phyloP scores from a whole-genome alignment of 345 rosid species.

The Leavenworthia alabamica region DNA sequence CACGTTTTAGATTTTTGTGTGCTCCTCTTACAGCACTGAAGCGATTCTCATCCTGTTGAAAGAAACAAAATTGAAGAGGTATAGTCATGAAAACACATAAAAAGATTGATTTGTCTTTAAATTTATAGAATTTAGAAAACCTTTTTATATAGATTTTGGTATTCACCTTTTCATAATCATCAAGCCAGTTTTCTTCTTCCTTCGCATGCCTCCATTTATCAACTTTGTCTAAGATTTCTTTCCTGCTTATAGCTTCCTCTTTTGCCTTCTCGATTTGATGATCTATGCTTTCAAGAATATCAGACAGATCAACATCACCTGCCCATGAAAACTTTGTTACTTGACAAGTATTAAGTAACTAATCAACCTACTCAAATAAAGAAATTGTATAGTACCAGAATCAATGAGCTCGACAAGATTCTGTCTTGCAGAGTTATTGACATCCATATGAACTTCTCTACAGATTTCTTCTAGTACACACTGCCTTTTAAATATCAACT shows the following conservation, averaged over 20 bases:
- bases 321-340: conserved; percentile 7
- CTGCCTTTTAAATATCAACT: conserved; percentile 79
- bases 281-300: conserved; percentile 72
- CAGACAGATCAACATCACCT: conserved; percentile 59
- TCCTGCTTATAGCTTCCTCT: conserved; percentile 68
- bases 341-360: neutral
- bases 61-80: neutral
- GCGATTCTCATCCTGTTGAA: conserved; percentile 71
- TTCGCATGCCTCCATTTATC: conserved; percentile 79
- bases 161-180: conserved; percentile 80
- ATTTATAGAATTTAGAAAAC: neutral
- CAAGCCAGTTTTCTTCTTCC: conserved; percentile 93
- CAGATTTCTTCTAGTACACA: conserved; percentile 75
- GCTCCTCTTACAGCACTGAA: conserved; percentile 91
- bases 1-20: conserved; percentile 86
- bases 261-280: conserved; percentile 74
- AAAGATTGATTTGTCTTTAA: neutral
- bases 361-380: neutral
- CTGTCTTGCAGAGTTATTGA: conserved; percentile 63
- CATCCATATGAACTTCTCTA: conserved; percentile 62
- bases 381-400: conserved; percentile 45
- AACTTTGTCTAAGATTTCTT: conserved; percentile 77
- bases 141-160: neutral
- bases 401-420: conserved; percentile 51
- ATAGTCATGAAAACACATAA: neutral